Evolutionary conservation across 2,329 filamentous ascomycete genomes (phyloP), one percentile per base, ranked within the genome.

Genomic region (Xylariaceae sp.): DNA sequence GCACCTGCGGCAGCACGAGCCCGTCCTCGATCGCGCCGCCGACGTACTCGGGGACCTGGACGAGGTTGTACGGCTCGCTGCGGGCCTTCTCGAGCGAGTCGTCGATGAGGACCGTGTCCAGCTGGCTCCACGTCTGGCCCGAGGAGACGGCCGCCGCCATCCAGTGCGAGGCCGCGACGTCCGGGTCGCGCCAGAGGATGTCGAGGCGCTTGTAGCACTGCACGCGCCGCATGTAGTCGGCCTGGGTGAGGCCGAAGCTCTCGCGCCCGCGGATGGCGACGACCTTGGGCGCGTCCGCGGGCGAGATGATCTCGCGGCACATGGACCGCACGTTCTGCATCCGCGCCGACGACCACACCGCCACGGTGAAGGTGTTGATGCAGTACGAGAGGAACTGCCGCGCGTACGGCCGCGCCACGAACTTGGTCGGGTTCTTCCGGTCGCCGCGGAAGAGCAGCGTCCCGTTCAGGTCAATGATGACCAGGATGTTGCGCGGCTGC

Each of bases 401-500:
- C 1, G 92, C 73, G 47, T 81, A 71, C 0, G 85, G 85, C 1
- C 92, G 83, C 48, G 73, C 65, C 30, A 79, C 64, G 57, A 88
- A 85, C 29, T 61, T 59, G 8, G 68, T 71, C 3, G 71, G 68
- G 2, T 64, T 54, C 17, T 58, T 59, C 31, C 68, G 67, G 36
- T 68, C 69, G 7, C 79, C 81, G 4, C 92, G 83, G 64, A 76
- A 73, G 24, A 97, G 74, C 1, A 98, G 72, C 0, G 90, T 96
- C 46, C 92, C 92, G 61, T 97, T 98, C 26, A 98, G 76, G 63
- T 98, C 92, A 46, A 97, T 76, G 32, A 97, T 76, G 35, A 98
- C 70, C 15, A 98, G 78, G 23, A 95, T 73, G 12, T 74, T 75
- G 28, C 77, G 76, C 1, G 81, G 74, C 1, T 60, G 35, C 0